phyloP scores from a whole-genome alignment of 352 stramenopile species.

The Pythium volutum region DNA sequence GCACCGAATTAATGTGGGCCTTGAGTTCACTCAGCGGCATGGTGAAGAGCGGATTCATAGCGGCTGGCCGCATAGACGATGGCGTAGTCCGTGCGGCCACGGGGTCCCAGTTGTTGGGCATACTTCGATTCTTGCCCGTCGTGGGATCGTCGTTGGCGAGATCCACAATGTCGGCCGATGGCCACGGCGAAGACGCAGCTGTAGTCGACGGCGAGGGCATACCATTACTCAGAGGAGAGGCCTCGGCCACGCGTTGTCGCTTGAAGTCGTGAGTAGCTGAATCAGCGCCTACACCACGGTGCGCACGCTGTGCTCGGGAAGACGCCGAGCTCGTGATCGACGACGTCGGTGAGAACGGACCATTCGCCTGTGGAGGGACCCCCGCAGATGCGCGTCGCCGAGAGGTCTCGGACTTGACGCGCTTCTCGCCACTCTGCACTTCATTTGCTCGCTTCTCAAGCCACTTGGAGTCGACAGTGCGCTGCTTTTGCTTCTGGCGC shows the following conservation, averaged over 20 bases:
- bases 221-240: background rate
- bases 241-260: background rate
- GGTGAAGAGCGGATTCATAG: slow-evolving; percentile 43
- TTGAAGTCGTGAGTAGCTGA: background rate
- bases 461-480: background rate
- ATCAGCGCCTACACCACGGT: background rate
- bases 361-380: background rate
- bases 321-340: slow-evolving; percentile 11
- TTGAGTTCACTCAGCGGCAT: slow-evolving; percentile 60
- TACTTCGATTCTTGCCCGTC: slow-evolving; percentile 51
- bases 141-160: slow-evolving; percentile 14
- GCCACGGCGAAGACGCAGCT: background rate
- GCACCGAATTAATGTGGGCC: slow-evolving; percentile 66
- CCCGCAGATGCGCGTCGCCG: slow-evolving; percentile 6
- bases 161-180: slow-evolving; percentile 6
- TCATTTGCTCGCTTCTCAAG: slow-evolving; percentile 13
- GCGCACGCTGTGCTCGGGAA: background rate
- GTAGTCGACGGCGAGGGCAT: slow-evolving; percentile 14
- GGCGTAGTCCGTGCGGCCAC: slow-evolving; percentile 1
- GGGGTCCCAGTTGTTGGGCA: slow-evolving; percentile 40
- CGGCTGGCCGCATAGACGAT: background rate
- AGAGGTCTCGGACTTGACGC: slow-evolving; percentile 11
- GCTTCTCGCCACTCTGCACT: slow-evolving; percentile 10
- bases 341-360: slow-evolving; percentile 19
- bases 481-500: slow-evolving; percentile 3